Base-by-base conservation (phyloP, 495 filamentous ascomycete species). In the Lentithecium fluviatile region DNA sequence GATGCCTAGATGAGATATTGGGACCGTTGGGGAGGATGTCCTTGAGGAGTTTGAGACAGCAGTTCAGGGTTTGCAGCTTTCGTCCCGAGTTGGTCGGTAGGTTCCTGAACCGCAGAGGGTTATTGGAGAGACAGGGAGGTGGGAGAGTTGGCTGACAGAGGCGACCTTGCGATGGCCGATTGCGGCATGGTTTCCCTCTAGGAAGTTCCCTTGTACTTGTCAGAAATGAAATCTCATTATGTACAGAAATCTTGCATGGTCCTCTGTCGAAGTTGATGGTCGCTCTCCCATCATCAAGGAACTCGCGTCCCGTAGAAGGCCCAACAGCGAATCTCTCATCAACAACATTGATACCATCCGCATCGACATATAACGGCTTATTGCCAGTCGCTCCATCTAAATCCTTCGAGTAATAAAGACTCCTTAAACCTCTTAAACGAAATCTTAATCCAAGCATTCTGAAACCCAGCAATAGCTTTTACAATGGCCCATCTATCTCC, bases 351-450 rank as follows among this genome's bases (percentile, higher is more conserved):
- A 24, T 24, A 2, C 49, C 50, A 40, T 62, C 49, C 42, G 42
- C 19, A 37, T 65, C 52, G 34, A 40, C 29, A 24, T 52, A 47
- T 13, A 62, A 32, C 38, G 50, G 58, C 40, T 52, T 20, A 34
- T 45, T 23, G 10, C 25, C 42, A 8, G 42, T 34, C 25, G 50
- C 6, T 20, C 57, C 52, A n/a, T 45, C 15, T 19, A 67, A 17
- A 42, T 67, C 64, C 26, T 58, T 48, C 13, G 50, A 4, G 24
- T 58, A 64, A 45, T 64, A 64, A 13, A 67, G 60, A 54, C 52
- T 46, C 10, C 64, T n/a, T 59, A 59, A 43, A 63, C 19, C 32
- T 58, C n/a, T 24, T 40, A 47, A 58, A 63, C 8, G 45, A 49
- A 45, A 45, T 23, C 13, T 52, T 50, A 6, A 36, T 45, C 51